phyloP scores from a whole-genome alignment of 1,284 basidiomycete genomes.

The Marasmius sp. region DNA sequence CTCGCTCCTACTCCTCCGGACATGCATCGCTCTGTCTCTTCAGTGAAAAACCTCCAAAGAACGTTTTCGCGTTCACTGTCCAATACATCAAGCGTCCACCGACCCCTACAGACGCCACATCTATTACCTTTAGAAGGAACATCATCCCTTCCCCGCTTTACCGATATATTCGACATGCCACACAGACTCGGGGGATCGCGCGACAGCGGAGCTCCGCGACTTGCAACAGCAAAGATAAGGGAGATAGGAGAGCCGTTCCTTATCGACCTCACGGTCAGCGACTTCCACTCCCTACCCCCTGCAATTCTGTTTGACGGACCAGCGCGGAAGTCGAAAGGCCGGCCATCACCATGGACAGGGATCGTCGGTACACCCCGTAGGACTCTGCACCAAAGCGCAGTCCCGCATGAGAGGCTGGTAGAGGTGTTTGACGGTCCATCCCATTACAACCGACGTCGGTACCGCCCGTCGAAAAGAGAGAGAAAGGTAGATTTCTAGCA shows the following conservation, averaged over 20 bases:
- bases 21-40: neutral
- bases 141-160: slow-evolving; percentile 16
- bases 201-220: slow-evolving; percentile 17
- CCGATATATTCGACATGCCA: slow-evolving; percentile 46
- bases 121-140: neutral
- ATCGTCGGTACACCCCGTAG: no score
- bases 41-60: neutral
- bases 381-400: slow-evolving; percentile 5
- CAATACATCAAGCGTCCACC: neutral
- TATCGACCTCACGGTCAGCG: neutral
- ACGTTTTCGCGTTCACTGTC: neutral
- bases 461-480: neutral
- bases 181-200: slow-evolving; percentile 24
- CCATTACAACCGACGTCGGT: slow-evolving; percentile 18
- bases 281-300: slow-evolving; percentile 29
- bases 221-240: neutral
- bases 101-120: neutral
- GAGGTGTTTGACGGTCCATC: slow-evolving; percentile 46
- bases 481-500: neutral
- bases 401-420: slow-evolving; percentile 20
- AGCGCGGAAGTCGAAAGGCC: slow-evolving; percentile 29
- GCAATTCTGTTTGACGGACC: slow-evolving; percentile 47
- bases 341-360: no score
- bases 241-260: neutral
- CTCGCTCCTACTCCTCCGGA: neutral